Evolutionary conservation across 2,329 filamentous ascomycete species (phyloP).

Genomic region (Acarospora socialis): DNA sequence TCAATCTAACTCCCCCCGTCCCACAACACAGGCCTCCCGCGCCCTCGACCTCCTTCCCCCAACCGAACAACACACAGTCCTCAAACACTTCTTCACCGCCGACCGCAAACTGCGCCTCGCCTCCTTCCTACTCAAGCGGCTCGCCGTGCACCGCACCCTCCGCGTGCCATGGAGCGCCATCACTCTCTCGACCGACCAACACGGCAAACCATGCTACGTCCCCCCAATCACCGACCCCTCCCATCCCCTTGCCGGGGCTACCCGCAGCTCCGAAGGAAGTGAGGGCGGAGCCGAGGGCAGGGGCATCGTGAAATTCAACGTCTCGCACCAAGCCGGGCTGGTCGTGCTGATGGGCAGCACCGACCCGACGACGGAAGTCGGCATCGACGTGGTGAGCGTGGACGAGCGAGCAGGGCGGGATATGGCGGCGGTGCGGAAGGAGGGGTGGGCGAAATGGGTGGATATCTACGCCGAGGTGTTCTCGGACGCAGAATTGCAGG

Average conservation of each 20-base stretch:
- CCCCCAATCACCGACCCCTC: slow-evolving; percentile 22
- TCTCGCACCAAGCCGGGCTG: slow-evolving; percentile 49
- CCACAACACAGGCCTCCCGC: slow-evolving; percentile 4
- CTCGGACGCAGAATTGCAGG: slow-evolving; percentile 37
- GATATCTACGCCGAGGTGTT: slow-evolving; percentile 48
- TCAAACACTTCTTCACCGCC: slow-evolving; percentile 36
- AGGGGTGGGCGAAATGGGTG: slow-evolving; percentile 42
- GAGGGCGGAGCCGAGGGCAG: slow-evolving; percentile 7
- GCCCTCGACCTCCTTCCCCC: slow-evolving; percentile 19
- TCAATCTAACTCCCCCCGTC: too few relatives aligned
- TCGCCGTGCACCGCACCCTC: slow-evolving; percentile 42
- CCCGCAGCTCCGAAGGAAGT: too few relatives aligned
- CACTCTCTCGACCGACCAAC: slow-evolving; percentile 38
- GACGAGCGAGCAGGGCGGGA: slow-evolving; percentile 41
- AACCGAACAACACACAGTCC: slow-evolving; percentile 36
- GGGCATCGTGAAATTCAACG: slow-evolving; percentile 44
- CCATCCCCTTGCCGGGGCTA: too few relatives aligned
- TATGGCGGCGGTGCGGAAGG: slow-evolving; percentile 30
- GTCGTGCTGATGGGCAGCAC: slow-evolving; percentile 42
- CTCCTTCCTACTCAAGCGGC: slow-evolving; percentile 47
- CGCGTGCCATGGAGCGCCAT: slow-evolving; percentile 42
- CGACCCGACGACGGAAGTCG: slow-evolving; percentile 29
- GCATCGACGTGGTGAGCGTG: slow-evolving; percentile 49
- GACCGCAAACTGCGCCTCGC: slow-evolving; percentile 48
- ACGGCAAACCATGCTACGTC: slow-evolving; percentile 38